Conservation (phyloP, 805 yeast genomes). For the Nakazawaea populi region DNA sequence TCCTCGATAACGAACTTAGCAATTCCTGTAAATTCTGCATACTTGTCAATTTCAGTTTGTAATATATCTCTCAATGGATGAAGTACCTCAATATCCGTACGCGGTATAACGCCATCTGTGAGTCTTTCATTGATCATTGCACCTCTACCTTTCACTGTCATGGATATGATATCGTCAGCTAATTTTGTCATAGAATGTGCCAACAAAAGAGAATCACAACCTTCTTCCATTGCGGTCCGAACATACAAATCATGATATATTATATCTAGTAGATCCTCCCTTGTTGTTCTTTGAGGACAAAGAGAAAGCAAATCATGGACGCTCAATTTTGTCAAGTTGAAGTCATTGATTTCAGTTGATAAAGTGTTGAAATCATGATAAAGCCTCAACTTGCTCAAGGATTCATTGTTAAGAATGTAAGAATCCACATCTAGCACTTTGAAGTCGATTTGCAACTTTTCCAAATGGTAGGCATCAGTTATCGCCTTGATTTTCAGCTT, state of each 20-base stretch:
- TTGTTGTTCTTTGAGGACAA: constrained; percentile 51
- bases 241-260: constrained; percentile 42
- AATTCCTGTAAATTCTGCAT: constrained; percentile 37
- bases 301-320: constrained; percentile 30
- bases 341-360: constrained; percentile 5
- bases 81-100: constrained; percentile 36
- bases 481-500: constrained; percentile 10
- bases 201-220: constrained; percentile 54
- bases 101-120: constrained; percentile 34
- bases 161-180: constrained; percentile 73
- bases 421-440: constrained; percentile 36
- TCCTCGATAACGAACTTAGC: constrained; percentile 17
- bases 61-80: constrained; percentile 76
- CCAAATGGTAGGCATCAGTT: constrained; percentile 14
- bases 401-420: constrained; percentile 26
- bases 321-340: constrained; percentile 9
- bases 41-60: constrained; percentile 59
- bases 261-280: constrained; percentile 52
- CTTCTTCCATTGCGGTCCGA: constrained; percentile 36
- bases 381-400: constrained; percentile 27
- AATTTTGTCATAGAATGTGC: constrained; percentile 80
- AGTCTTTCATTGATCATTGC: constrained; percentile 49
- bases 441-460: constrained; percentile 28
- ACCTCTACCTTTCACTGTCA: constrained; percentile 87
- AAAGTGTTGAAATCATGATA: constrained; percentile 23